phyloP scores from a whole-genome alignment of 2,329 filamentous ascomycete species.

The Fusarium newnesense region DNA sequence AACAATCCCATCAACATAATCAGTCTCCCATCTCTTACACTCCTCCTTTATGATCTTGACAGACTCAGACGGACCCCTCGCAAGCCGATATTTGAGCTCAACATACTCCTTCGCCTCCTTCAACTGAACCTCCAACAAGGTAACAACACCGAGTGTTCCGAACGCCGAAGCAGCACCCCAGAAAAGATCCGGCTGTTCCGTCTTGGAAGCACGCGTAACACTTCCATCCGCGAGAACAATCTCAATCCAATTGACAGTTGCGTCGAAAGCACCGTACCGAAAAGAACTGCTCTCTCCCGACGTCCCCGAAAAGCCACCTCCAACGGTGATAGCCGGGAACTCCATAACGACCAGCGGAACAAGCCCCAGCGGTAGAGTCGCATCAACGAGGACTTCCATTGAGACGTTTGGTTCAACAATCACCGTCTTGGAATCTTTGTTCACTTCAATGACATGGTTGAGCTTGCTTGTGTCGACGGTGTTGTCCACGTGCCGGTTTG shows the following conservation, averaged over 20 bases:
- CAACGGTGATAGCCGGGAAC: slow-evolving; percentile 77
- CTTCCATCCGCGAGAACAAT: slow-evolving; percentile 72
- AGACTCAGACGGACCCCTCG: slow-evolving; percentile 52
- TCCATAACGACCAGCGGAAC: slow-evolving; percentile 76
- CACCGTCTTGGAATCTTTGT: slow-evolving; percentile 63
- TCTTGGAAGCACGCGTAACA: slow-evolving; percentile 63
- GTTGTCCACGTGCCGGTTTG: slow-evolving; percentile 59
- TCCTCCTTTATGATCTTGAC: slow-evolving; percentile 58
- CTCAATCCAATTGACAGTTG: slow-evolving; percentile 69
- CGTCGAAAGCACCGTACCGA: slow-evolving; percentile 73
- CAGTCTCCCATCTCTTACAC: slow-evolving; percentile 53
- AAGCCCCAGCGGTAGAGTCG: slow-evolving; percentile 64
- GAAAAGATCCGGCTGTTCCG: slow-evolving; percentile 68
- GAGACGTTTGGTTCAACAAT: slow-evolving; percentile 77
- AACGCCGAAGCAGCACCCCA: slow-evolving; percentile 72
- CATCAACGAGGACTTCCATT: slow-evolving; percentile 71
- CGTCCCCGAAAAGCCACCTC: slow-evolving; percentile 73
- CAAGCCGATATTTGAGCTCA: slow-evolving; percentile 65
- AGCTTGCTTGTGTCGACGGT: slow-evolving; percentile 75
- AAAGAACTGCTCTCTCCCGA: slow-evolving; percentile 76
- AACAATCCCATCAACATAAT: slow-evolving; percentile 78
- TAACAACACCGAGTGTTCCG: slow-evolving; percentile 74
- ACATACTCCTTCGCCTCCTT: slow-evolving; percentile 66
- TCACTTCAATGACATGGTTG: slow-evolving; percentile 69
- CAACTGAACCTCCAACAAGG: slow-evolving; percentile 69